Evolutionary conservation across 176 grass and related monocot genomes (phyloP), one percentile per base, ranked within the genome.

Genomic region (Carex kokanica): DNA sequence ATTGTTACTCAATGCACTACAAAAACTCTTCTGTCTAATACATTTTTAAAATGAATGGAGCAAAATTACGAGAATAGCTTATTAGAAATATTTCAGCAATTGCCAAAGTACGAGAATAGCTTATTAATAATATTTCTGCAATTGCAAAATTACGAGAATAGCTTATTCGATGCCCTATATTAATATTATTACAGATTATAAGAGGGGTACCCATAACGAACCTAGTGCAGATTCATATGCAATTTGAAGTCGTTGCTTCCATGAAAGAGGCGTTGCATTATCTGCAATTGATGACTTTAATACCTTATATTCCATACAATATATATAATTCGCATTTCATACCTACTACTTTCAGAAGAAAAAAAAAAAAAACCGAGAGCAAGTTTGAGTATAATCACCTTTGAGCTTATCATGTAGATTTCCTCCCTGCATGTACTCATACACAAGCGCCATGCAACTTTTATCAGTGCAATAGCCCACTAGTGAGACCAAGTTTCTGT

Each of bases 221-320:
- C 77, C 77, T 80, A 32, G 77, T 80, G 77, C 77, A 58, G 77
- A 80, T 61, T 60, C 54, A 13, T 60, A 58, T 80, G 49, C 53
- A 36, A 80, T 80, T 59, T 13, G 14, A n/a, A 80, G 77, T 58
- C 77, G 77, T 58, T 80, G 54, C 34, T 60, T 80, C 77, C 77
- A 80, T 16, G 77, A 17, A 41, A 80, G 77, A 60, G 77, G 77
- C 7, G 15, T 2, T n/a, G 6, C 77, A 16, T 80, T 58, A 11
- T 80, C 77, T 80, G 54, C 21, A 80, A 38, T 80, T 80, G 14
- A 80, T 60, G 18, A 38, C 38, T 40, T 36, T 9, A 38, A 69
- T n/a, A 69, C 6, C 6, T 40, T 69, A 38, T 69, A 38, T n/a
- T 64, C 21, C 9, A 41, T 40, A 40, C 15, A 8, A 40, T 40